Base-by-base conservation (phyloP, 192 early-diverging fungal species). In the Gryganskiella cystojenkinii region DNA sequence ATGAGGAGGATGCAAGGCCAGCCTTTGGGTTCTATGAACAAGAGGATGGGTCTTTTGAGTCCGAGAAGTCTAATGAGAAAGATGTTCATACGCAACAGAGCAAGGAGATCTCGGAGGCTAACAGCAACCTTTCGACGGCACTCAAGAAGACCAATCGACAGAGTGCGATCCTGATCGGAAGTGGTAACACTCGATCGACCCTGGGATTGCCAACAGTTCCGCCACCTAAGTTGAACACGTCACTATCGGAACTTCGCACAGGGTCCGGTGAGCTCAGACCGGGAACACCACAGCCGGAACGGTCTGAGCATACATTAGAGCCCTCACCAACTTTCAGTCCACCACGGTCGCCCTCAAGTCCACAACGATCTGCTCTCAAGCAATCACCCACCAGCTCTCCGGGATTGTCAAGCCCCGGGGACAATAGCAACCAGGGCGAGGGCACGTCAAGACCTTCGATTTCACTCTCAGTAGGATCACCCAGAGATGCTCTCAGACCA, bases 61-160 rank as follows among this genome's bases (percentile, higher is more conserved):
- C 59, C 0, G 60, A 62, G 25, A 56, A 47, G 13, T 5, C 13
- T 20, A 51, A 34, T 37, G 61, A 64, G 40, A 65, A 67, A 44
- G 54, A 62, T 19, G n/a, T 8, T 10, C 34, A 20, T 9, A n/a
- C n/a, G n/a, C 20, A 25, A 10, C 52, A 62, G 15, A 45, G 31
- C 45, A 62, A 62, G 20, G 62, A 73, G 3, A 28, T 57, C 25
- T 49, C 28, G 9, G 70, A 71, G 19, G 45, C 60, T 8, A 64
- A 54, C 49, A 44, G 17, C 43, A 55, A 28, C 33, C 17, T 55
- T 1, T 59, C 58, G 14, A 34, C 45, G 24, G 64, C 49, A 2
- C 40, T 64, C 4, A 68, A 76, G 33, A 76, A 63, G 34, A 1
- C 63, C 44, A 76, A 75, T 57, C 46, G 72, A 14, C 59, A 66